phyloP scores from a whole-genome alignment of 2,329 filamentous ascomycete genomes.

The Aspergillus luchuensis region DNA sequence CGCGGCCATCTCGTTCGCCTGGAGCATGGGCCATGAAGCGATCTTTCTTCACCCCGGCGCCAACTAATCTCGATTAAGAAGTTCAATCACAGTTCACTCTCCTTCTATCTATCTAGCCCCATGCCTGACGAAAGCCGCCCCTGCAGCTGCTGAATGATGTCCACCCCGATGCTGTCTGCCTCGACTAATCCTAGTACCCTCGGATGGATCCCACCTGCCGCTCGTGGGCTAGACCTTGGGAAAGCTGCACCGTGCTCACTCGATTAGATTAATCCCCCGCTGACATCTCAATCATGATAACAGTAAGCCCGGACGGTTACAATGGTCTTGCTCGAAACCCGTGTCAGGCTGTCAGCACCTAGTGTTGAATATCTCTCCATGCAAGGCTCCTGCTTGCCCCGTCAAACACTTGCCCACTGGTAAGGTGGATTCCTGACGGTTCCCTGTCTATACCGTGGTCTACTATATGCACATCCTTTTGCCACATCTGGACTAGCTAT shows the following conservation, averaged over 20 bases:
- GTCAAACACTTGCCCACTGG: neutral
- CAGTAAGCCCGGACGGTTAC: conserved; percentile 4
- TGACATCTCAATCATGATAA: neutral
- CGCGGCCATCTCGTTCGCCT: neutral
- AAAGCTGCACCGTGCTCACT: neutral
- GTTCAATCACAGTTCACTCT: too few species aligned
- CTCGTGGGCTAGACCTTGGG: conserved; percentile 1
- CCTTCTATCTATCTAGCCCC: neutral
- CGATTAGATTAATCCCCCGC: conserved; percentile 7
- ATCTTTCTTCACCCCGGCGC: neutral
- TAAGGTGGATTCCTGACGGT: neutral
- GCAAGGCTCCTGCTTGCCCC: neutral
- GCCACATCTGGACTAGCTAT: neutral
- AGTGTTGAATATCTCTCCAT: neutral
- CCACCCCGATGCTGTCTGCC: neutral
- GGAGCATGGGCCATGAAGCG: neutral
- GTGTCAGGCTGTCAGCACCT: conserved; percentile 1
- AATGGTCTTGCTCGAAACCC: neutral
- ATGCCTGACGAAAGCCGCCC: conserved; percentile 1
- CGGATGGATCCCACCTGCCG: conserved; percentile 1
- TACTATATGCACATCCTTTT: neutral
- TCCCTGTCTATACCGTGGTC: neutral
- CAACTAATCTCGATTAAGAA: too few species aligned
- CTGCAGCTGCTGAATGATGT: neutral
- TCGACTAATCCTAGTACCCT: neutral